Evolutionary conservation across 805 yeast genomes (phyloP).

Genomic region (Kodamaea fukazawae): DNA sequence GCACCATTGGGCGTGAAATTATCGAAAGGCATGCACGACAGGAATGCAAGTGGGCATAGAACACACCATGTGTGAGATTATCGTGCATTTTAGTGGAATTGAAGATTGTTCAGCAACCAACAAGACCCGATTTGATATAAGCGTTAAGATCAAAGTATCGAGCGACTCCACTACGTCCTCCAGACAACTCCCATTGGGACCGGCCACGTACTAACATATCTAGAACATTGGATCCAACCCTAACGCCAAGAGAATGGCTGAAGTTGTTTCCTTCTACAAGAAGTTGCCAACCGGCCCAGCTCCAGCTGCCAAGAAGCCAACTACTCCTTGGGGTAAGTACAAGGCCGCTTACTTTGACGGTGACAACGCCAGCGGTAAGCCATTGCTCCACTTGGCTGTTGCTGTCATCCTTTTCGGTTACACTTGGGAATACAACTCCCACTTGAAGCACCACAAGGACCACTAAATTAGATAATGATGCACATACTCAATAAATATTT

Average conservation of each 20-base stretch:
- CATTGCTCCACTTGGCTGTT: constrained; percentile 72
- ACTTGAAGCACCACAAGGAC: constrained; percentile 47
- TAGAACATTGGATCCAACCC: constrained; percentile 93
- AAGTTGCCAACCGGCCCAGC: constrained; percentile 93
- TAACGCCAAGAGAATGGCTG: constrained; percentile 93
- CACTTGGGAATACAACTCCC: constrained; percentile 91
- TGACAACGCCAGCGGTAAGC: constrained; percentile 79
- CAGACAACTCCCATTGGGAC: no score
- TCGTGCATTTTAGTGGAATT: constrained; percentile 15
- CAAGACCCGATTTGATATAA: no score
- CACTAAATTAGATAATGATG: constrained; percentile 8
- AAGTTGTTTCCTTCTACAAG: constrained; percentile 93
- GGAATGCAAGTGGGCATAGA: no score
- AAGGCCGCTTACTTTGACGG: constrained; percentile 83
- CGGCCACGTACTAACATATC: constrained; percentile 32
- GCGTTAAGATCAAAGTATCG: no score
- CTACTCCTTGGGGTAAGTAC: constrained; percentile 71
- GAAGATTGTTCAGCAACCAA: not conserved
- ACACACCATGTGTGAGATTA: not conserved
- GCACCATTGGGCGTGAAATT: no score
- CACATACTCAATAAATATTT: not conserved
- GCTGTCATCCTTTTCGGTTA: constrained; percentile 75
- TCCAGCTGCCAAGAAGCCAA: constrained; percentile 63
- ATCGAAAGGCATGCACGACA: no score
- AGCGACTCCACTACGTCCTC: no score